Evolutionary conservation across 495 filamentous ascomycete species (phyloP), one percentile per base, ranked within the genome.

Genomic region (Neohortaea acidophila): DNA sequence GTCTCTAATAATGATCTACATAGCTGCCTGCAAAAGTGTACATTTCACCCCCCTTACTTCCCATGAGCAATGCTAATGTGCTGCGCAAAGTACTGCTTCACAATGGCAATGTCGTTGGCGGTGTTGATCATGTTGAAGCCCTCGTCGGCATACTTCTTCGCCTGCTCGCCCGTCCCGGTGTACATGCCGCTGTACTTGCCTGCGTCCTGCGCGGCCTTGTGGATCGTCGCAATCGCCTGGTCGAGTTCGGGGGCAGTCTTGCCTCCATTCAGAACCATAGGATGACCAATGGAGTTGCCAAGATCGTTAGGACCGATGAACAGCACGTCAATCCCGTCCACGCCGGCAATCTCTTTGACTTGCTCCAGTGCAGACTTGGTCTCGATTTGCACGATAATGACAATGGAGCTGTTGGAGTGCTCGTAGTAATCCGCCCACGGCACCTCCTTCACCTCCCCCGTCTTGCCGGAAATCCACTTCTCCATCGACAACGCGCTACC

Each of bases 331-430:
- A 84, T 68, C 0, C 77, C 78, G 3, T 67, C 63, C 0, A 84
- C 67, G 6, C 69, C 67, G 8, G 80, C 80, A 44, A 89, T 87
- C 32, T 71, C 74, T 36, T 79, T 70, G 17, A 81, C 63, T 38
- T 70, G 63, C 2, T 79, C 70, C 28, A 89, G 59, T 0, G 80
- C 81, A 47, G 76, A 76, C 44, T 63, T 64, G 0, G 83, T 89
- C 58, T 91, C 83, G 39, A 89, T 85, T 61, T 89, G 83, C 21
- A 85, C 70, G 50, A 83, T 75, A 15, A 77, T 79, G 22, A 84
- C 53, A 10, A 86, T 59, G 25, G 67, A 65, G 8, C 71, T 68
- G 56, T 87, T 86, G 19, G 81, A 79, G 41, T 84, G 69, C 45
- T 77, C 68, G 18, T 84, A 64, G 46, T 91, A 91, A 27, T 79